phyloP scores from a whole-genome alignment of 768 basidiomycete genomes.

The Austroboletus festivus region DNA sequence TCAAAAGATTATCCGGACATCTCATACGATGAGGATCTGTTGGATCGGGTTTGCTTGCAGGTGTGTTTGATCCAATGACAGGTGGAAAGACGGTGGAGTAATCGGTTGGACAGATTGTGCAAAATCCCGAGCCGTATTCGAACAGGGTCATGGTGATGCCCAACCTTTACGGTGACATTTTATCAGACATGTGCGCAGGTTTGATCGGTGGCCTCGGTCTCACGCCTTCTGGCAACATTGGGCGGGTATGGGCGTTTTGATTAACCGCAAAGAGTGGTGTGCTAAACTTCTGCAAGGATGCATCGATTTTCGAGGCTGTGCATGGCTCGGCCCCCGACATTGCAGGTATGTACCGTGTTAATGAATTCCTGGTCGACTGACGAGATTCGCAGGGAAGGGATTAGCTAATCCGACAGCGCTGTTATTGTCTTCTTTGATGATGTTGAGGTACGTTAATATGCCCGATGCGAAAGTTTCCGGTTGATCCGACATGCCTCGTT shows the following conservation, averaged over 20 bases:
- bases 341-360: conserved; percentile 55
- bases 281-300: conserved; percentile 60
- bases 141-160: conserved; percentile 99
- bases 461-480: conserved; percentile 6
- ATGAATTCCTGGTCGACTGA: conserved; percentile 1
- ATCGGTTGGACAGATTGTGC: conserved; percentile 61
- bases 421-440: conserved; percentile 93
- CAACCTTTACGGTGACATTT: conserved; percentile 92
- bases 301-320: conserved; percentile 99
- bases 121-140: conserved; percentile 89
- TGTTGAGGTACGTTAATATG: conserved; percentile 70
- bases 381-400: conserved; percentile 61
- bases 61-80: conserved; percentile 36
- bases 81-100: neutral
- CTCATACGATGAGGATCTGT: conserved; percentile 92
- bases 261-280: neutral
- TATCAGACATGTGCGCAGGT: conserved; percentile 98
- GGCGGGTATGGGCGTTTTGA: conserved; percentile 57
- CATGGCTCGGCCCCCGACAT: conserved; percentile 99
- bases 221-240: conserved; percentile 97
- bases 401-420: conserved; percentile 99
- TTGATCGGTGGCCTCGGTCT: conserved; percentile 96
- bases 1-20: conserved; percentile 94
- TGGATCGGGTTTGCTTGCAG: conserved; percentile 94
- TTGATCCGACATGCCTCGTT: conserved; percentile 25